Conservation (phyloP, 768 basidiomycete genomes). For the Cystofilobasidium ferigula region DNA sequence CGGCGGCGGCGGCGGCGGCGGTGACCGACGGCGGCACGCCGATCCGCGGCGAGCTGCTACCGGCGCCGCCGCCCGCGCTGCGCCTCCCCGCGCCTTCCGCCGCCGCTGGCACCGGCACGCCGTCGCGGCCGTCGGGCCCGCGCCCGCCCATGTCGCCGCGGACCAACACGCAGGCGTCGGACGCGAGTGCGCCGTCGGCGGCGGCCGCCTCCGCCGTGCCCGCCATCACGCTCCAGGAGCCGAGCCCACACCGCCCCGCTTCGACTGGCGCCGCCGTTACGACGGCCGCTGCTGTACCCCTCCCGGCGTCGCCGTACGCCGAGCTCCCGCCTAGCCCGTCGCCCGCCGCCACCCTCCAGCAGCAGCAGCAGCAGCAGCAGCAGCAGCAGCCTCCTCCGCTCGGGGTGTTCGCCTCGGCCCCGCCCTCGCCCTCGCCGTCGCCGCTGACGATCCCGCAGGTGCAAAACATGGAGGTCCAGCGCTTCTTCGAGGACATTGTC, state of each 20-base stretch:
- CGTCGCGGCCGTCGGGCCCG: slow-evolving; percentile 32
- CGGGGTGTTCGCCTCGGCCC: slow-evolving; percentile 12
- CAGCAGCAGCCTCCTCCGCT: slow-evolving; percentile 29
- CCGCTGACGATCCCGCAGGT: slow-evolving; percentile 57
- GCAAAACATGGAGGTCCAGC: slow-evolving; percentile 63
- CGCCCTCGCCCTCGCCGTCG: slow-evolving; percentile 29
- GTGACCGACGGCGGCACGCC: neutral
- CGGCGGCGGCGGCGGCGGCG: slow-evolving; percentile 17
- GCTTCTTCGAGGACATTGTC: slow-evolving; percentile 75
- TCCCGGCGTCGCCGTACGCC: neutral
- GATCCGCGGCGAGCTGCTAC: too few relatives aligned
- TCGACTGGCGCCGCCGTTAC: slow-evolving; percentile 1
- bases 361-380: too few relatives aligned
- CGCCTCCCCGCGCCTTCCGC: slow-evolving; percentile 20
- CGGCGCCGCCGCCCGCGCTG: neutral
- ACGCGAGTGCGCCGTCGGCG: slow-evolving; percentile 28
- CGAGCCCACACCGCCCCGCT: slow-evolving; percentile 23
- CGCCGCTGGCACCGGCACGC: slow-evolving; percentile 22
- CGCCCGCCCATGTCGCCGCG: slow-evolving; percentile 34
- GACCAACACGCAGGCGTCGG: too few relatives aligned
- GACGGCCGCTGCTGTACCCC: neutral
- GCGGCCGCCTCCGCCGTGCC: slow-evolving; percentile 28
- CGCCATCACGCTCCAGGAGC: slow-evolving; percentile 34
- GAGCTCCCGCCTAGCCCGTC: slow-evolving; percentile 13
- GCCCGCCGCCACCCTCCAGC: too few relatives aligned